Evolutionary conservation across 2,329 filamentous ascomycete species (phyloP).

Genomic region (Penicillium decumbens): DNA sequence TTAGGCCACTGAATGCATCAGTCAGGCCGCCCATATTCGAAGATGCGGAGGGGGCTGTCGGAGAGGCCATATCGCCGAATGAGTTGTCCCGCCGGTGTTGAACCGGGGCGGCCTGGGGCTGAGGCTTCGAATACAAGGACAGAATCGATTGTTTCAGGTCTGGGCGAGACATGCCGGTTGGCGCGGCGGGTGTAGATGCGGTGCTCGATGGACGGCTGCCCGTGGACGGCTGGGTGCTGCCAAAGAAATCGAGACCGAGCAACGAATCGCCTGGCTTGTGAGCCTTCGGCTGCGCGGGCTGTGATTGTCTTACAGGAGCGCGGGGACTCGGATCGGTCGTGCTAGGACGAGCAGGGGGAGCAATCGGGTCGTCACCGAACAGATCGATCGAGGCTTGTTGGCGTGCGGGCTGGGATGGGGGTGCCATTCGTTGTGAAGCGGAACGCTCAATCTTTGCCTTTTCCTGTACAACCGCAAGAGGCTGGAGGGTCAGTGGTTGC

Average conservation of each 20-base stretch:
- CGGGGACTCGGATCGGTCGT: constrained; percentile 64
- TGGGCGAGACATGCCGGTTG: constrained; percentile 68
- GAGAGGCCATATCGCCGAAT: constrained; percentile 65
- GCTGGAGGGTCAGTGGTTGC: constrained; percentile 41
- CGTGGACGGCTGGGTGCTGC: constrained; percentile 63
- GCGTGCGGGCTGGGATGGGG: constrained; percentile 43
- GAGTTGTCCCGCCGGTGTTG: constrained; percentile 58
- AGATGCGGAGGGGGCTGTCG: constrained; percentile 29
- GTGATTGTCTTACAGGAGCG: constrained; percentile 64
- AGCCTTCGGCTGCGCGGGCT: constrained; percentile 47
- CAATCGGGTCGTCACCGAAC: constrained; percentile 67
- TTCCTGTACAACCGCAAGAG: constrained; percentile 63
- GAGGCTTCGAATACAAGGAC: constrained; percentile 86
- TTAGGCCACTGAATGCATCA: constrained; percentile 73
- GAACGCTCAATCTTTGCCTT: constrained; percentile 64
- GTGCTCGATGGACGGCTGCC: constrained; percentile 75
- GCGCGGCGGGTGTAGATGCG: constrained; percentile 55
- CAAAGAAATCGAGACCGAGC: constrained; percentile 88
- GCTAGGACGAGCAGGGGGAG: constrained; percentile 64
- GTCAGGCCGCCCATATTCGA: constrained; percentile 60
- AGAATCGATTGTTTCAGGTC: constrained; percentile 97
- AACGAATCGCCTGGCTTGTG: constrained; percentile 79
- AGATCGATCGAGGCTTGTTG: constrained; percentile 63
- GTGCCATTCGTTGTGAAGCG: constrained; percentile 49
- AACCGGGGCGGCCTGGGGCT: constrained; percentile 46